A percentile compares a stretch with the other conserved stretches of the same genome.
Conservation (phyloP, 176 grass and related monocot species). For the Oryza punctata region DNA sequence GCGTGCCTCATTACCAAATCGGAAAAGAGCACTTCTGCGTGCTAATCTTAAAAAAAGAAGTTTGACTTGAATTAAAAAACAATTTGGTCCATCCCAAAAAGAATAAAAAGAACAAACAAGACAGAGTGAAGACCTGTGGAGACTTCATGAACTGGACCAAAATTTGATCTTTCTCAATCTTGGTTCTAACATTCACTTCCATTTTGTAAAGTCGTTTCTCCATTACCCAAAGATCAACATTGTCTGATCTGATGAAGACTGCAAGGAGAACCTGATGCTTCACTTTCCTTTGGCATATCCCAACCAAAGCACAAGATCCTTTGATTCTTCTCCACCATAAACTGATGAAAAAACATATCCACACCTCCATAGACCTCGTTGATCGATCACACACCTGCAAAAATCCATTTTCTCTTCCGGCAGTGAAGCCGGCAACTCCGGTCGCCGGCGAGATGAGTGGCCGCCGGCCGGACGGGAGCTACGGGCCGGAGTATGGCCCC, state of each 20-base stretch:
- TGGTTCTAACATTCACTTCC: too few relatives aligned
- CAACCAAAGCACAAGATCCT: conserved; percentile 19
- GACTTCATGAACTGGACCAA: too few relatives aligned
- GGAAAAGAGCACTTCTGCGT: not conserved
- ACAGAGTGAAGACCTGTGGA: too few relatives aligned
- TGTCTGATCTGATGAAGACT: not conserved
- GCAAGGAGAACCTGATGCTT: conserved; percentile 23
- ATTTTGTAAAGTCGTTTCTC: not conserved
- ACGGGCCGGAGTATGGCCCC: conserved; percentile 27
- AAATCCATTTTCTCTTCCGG: not conserved
- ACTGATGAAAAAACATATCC: not conserved
- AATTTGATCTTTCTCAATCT: too few relatives aligned
- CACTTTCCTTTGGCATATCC: conserved; percentile 1
- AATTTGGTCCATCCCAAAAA: not conserved
- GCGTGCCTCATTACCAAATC: not conserved
- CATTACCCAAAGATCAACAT: not conserved
- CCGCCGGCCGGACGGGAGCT: conserved; percentile 24
- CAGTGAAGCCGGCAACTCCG: not conserved
- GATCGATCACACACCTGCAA: not conserved
- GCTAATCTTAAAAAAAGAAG: not conserved
- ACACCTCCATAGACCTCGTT: not conserved
- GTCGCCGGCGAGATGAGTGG: not conserved
- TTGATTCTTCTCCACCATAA: conserved; percentile 10
- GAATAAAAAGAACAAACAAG: not conserved
- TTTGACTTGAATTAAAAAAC: not conserved